phyloP scores from a whole-genome alignment of 208 protist genomes.

The Leishmania aethiopica region DNA sequence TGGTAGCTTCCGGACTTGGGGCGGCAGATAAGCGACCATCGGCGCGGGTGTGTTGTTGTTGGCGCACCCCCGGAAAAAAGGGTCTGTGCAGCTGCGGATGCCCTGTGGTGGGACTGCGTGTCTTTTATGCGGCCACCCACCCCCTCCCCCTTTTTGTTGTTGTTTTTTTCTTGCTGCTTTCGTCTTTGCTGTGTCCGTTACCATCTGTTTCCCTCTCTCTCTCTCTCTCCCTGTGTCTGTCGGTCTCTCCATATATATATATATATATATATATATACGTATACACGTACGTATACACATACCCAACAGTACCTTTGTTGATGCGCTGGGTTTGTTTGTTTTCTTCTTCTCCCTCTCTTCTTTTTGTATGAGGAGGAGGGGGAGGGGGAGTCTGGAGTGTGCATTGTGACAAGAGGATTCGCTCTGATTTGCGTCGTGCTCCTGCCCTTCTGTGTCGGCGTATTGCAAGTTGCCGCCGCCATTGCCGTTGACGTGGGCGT shows the following conservation, averaged over 20 bases:
- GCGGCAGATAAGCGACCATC: not conserved
- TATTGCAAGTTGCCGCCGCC: not conserved
- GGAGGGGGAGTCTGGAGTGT: not conserved
- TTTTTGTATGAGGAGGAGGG: not conserved
- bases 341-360: slow-evolving; percentile 7
- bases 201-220: not conserved
- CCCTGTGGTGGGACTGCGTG: not conserved
- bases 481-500: not conserved
- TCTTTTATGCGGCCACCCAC: not conserved
- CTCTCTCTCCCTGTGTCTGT: no score
- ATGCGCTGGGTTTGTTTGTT: not conserved
- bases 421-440: not conserved
- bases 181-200: not conserved
- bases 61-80: not conserved
- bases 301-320: not conserved
- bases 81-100: not conserved
- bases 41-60: not conserved
- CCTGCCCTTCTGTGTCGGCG: not conserved
- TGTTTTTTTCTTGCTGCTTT: not conserved
- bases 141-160: not conserved
- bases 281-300: no score
- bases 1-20: slow-evolving; percentile 40
- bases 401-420: not conserved
- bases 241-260: no score
- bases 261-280: not conserved